phyloP scores from a whole-genome alignment of 352 stramenopile species.

The Phytophthora kernoviae region DNA sequence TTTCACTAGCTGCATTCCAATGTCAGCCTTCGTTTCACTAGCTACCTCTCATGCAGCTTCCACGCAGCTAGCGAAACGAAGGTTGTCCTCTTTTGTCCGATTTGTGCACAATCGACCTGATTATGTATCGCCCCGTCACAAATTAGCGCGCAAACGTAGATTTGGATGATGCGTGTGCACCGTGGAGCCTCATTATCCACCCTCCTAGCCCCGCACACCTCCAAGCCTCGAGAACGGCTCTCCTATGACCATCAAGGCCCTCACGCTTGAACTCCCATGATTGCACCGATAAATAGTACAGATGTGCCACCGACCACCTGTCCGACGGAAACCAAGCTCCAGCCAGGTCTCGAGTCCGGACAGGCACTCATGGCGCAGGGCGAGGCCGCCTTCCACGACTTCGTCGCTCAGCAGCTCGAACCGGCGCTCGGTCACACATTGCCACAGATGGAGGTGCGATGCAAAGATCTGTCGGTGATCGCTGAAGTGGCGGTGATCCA shows the following conservation, averaged over 20 bases:
- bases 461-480: slow-evolving; percentile 36
- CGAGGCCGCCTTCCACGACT: slow-evolving; percentile 32
- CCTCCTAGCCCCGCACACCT: neutral
- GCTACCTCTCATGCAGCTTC: no score
- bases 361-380: slow-evolving; percentile 30
- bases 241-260: slow-evolving; percentile 5
- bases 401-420: slow-evolving; percentile 28
- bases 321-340: slow-evolving; percentile 7
- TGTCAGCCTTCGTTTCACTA: no score
- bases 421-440: slow-evolving; percentile 24
- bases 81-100: no score
- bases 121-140: no score
- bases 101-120: no score
- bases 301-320: neutral
- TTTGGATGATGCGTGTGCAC: neutral
- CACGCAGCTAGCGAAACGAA: no score
- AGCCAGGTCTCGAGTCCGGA: slow-evolving; percentile 17
- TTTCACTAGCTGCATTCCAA: no score
- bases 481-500: slow-evolving; percentile 31
- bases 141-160: neutral
- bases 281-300: slow-evolving; percentile 6
- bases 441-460: slow-evolving; percentile 44
- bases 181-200: slow-evolving; percentile 7
- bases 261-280: slow-evolving; percentile 8
- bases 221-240: neutral